Evolutionary conservation across 2,329 filamentous ascomycete genomes (phyloP).

Genomic region (Colletotrichum agaves): DNA sequence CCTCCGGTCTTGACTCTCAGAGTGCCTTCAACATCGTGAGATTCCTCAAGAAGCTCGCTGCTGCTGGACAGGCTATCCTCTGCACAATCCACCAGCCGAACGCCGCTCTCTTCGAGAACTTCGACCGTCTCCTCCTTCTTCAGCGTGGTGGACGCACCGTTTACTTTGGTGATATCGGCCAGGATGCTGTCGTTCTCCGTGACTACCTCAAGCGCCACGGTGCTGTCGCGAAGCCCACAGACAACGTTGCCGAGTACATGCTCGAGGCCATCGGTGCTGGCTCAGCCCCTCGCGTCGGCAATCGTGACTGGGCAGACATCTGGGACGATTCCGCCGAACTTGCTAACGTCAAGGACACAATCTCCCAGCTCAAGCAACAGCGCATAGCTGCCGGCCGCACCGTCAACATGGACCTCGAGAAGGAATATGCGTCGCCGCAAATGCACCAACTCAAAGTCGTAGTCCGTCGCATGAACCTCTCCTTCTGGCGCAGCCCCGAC

Average conservation of each 20-base stretch:
- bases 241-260: slow-evolving; percentile 81
- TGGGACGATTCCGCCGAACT: slow-evolving; percentile 81
- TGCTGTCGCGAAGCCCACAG: slow-evolving; percentile 65
- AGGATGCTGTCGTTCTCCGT: slow-evolving; percentile 77
- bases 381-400: slow-evolving; percentile 55
- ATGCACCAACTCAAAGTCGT: slow-evolving; percentile 83
- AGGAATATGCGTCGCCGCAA: slow-evolving; percentile 85
- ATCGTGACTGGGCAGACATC: slow-evolving; percentile 82
- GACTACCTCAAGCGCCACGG: slow-evolving; percentile 70
- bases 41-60: slow-evolving; percentile 79
- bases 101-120: slow-evolving; percentile 86
- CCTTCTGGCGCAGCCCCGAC: slow-evolving; percentile 88
- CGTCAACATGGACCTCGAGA: slow-evolving; percentile 66
- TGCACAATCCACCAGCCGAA: slow-evolving; percentile 95
- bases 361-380: slow-evolving; percentile 72
- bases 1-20: slow-evolving; percentile 77
- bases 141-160: slow-evolving; percentile 83
- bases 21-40: slow-evolving; percentile 81
- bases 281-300: slow-evolving; percentile 75
- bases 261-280: slow-evolving; percentile 85
- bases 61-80: slow-evolving; percentile 86
- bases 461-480: slow-evolving; percentile 75
- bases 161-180: slow-evolving; percentile 87
- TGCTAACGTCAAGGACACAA: slow-evolving; percentile 72
- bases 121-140: slow-evolving; percentile 83